Evolutionary conservation across 345 rosid species (phyloP), one percentile per base, ranked within the genome.

Genomic region (Barbarea vulgaris): DNA sequence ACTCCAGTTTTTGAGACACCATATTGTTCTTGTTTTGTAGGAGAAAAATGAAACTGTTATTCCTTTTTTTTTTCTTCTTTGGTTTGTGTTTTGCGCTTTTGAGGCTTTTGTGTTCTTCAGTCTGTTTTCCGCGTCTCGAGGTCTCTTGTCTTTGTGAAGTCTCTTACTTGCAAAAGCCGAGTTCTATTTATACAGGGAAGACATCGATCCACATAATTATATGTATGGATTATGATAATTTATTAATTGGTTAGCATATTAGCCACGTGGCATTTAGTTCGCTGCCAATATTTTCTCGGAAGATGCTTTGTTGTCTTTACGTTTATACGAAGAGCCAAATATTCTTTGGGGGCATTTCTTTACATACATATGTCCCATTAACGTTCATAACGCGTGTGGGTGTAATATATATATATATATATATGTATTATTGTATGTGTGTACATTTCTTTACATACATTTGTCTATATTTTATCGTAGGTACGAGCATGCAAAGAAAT

Each of bases 1-100:
- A 79, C 79, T 77, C 84, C 37, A 85, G 58, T 76, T 77, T 87
- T 58, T 83, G 83, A 42, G 82, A 36, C 87, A 86, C 73, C 88
- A 87, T 87, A 3, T 22, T 64, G 41, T 66, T 37, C 70, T 58
- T 61, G 5, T 46, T 39, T 39, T 48, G 63, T 17, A 42, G 56
- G 48, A 65, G 39, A 62, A 15, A 4, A 13, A 27, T 2, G 53
- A 51, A 64, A 65, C 3, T 27, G 18, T 21, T 5, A 12, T 21
- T 31, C 15, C n/a, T n/a, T n/a, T n/a, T n/a, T n/a, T n/a, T n/a
- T 41, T 24, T 15, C 1, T 15, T 53, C 27, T 12, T 24, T 64
- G 70, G 25, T 42, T 47, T 15, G 47, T 76, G 74, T 31, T 64
- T 56, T 57, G 63, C 64, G 57, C 72, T 77, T 77, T 64, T 77